A percentile compares a stretch with the other conserved stretches of the same genome.
Conservation (phyloP, 1,139 yeast genomes). For the Diutina ranongensis region DNA sequence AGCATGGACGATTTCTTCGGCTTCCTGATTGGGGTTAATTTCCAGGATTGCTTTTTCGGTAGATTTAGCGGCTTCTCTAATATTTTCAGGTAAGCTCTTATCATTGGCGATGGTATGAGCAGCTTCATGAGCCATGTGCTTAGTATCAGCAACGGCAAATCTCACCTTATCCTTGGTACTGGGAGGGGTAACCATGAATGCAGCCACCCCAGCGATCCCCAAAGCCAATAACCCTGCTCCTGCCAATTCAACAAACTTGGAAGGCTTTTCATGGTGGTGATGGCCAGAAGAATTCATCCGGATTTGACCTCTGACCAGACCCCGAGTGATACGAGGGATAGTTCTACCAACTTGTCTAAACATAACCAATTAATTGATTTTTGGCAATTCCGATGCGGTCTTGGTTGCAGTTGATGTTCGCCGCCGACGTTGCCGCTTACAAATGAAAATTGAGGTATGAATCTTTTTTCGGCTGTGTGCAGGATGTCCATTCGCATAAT, state of each 20-base stretch:
- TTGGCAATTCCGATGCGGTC: too few relatives aligned
- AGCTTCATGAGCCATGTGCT: conserved; percentile 1
- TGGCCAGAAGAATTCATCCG: not conserved
- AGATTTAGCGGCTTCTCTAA: not conserved
- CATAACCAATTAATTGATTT: too few relatives aligned
- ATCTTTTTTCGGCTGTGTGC: too few relatives aligned
- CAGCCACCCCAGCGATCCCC: conserved; percentile 3
- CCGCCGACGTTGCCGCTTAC: too few relatives aligned
- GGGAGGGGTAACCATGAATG: conserved; percentile 4
- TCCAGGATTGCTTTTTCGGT: not conserved
- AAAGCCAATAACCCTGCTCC: not conserved
- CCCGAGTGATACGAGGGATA: not conserved
- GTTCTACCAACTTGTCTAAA: conserved; percentile 1
- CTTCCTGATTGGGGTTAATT: not conserved
- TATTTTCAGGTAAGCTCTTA: not conserved
- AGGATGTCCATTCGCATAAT: too few relatives aligned
- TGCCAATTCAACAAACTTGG: not conserved
- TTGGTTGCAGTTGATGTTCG: too few relatives aligned
- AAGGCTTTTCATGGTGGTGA: not conserved
- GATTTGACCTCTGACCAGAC: not conserved
- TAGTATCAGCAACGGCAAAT: not conserved
- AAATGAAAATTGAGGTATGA: too few relatives aligned
- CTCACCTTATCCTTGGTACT: not conserved
- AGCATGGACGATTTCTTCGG: not conserved
- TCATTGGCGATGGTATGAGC: not conserved